Evolutionary conservation across 352 stramenopile genomes (phyloP), one percentile per base, ranked within the genome.

Genomic region (Phytopythium delawarense): DNA sequence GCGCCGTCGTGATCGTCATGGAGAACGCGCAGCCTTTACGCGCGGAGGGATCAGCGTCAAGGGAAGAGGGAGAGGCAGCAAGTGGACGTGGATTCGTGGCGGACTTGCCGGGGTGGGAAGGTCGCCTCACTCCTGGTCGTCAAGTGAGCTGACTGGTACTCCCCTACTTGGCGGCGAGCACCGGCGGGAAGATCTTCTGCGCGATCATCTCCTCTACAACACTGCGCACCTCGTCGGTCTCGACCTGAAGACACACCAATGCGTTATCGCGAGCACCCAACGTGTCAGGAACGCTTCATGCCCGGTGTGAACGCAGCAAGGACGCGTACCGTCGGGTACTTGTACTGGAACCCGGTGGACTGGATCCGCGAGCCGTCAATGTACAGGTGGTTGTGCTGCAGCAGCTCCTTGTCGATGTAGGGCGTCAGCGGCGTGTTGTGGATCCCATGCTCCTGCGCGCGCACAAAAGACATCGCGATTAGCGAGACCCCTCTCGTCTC

Each of bases 331-430:
- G 63, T 77, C n/a, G 83, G 83, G 63, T 89, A 75, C 52, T 74
- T 63, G 71, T 95, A 95, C 64, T 63, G 57, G 61, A 96, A 96
- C 32, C 87, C 84, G 9, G 76, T 92, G 39, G 69, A 64, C 58
- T 93, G 82, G 63, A 96, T 89, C 70, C 88, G 91, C 16, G 78
- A 80, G 58, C 87, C 84, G 56, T 92, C 71, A 11, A 74, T 72
- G 66, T 88, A 94, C 16, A 95, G 67, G 51, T 94, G 87, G 67
- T 94, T 93, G 66, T 92, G 84, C 63, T 88, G 77, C 55, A 95
- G 66, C 65, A 95, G 63, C 67, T 95, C 87, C 71, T 92, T 92
- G 71, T 95, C 87, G 57, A 95, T 93, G 79, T 94, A 95, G 30
- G 87, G 87, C 54, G 83, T 91, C 61, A 94, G 66, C 34, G 87